Conservation (phyloP, 345 rosid genomes). For the Pelargonium nanum region DNA sequence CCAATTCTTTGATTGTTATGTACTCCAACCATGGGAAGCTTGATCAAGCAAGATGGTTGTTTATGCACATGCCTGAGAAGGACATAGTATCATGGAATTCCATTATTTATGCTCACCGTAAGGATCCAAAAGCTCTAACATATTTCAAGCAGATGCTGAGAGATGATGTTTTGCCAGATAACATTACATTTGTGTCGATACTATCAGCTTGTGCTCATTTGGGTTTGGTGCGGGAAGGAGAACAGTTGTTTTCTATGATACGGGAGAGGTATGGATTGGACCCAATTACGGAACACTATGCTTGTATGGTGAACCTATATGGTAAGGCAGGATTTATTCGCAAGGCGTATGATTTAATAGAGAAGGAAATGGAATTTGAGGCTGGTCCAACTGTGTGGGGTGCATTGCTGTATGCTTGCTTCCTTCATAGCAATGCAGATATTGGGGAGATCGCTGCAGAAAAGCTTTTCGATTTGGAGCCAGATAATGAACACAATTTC, state of each 20-base stretch:
- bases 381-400: slow-evolving; percentile 90
- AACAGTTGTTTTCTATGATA: slow-evolving; percentile 48
- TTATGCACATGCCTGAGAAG: slow-evolving; percentile 50
- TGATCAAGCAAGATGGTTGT: slow-evolving; percentile 41
- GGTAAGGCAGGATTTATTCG: slow-evolving; percentile 58
- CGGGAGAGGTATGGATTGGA: slow-evolving; percentile 29
- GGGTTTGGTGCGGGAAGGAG: slow-evolving; percentile 60
- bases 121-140: slow-evolving; percentile 30
- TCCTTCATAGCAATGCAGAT: slow-evolving; percentile 46
- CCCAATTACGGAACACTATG: slow-evolving; percentile 62
- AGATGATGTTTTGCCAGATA: slow-evolving; percentile 35
- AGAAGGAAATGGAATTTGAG: slow-evolving; percentile 45
- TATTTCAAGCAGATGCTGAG: slow-evolving; percentile 59
- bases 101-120: slow-evolving; percentile 55
- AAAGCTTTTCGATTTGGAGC: slow-evolving; percentile 66
- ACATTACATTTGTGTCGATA: slow-evolving; percentile 64
- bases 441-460: slow-evolving; percentile 60
- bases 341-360: slow-evolving; percentile 50
- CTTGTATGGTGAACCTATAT: slow-evolving; percentile 76
- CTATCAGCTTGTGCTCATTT: slow-evolving; percentile 63
- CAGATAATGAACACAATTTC: slow-evolving; percentile 72
- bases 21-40: slow-evolving; percentile 43
- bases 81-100: slow-evolving; percentile 82
- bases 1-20: slow-evolving; percentile 53
- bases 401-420: slow-evolving; percentile 68